Evolutionary conservation across 2,329 filamentous ascomycete species (phyloP).

Genomic region (Hypomyces rosellus): DNA sequence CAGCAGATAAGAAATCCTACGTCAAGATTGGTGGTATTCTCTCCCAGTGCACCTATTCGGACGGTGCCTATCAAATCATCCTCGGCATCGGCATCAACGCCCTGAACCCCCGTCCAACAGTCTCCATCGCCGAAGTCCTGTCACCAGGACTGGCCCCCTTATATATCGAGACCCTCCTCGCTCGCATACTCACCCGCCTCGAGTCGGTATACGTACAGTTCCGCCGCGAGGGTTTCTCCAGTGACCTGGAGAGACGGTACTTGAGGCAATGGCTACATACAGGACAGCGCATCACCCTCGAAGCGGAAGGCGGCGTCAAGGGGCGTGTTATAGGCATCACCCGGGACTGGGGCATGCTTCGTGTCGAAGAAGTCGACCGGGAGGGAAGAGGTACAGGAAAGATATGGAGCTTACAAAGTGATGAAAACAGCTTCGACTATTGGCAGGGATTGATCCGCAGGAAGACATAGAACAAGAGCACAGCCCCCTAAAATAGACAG

Average conservation of each 20-base stretch:
- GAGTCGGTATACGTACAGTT: constrained; percentile 74
- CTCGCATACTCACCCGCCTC: constrained; percentile 70
- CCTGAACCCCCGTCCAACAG: constrained; percentile 77
- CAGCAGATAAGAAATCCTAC: constrained; percentile 46
- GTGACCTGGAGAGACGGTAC: constrained; percentile 66
- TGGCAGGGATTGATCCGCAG: constrained; percentile 80
- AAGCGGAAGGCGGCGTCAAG: constrained; percentile 67
- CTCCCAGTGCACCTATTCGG: constrained; percentile 77
- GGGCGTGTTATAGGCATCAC: constrained; percentile 84
- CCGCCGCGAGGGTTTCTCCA: constrained; percentile 66
- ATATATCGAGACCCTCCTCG: constrained; percentile 72
- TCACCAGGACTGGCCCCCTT: constrained; percentile 48
- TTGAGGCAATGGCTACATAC: constrained; percentile 83
- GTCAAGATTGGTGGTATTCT: constrained; percentile 92
- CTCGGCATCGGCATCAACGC: constrained; percentile 84
- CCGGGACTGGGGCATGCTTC: constrained; percentile 80
- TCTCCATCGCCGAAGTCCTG: constrained; percentile 71
- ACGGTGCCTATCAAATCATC: constrained; percentile 74
- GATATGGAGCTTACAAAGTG: constrained; percentile 81
- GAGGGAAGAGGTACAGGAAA: constrained; percentile 69
- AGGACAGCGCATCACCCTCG: constrained; percentile 64
- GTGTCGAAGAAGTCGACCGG: constrained; percentile 73
- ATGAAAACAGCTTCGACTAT: constrained; percentile 98
- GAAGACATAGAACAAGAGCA: constrained; percentile 51
- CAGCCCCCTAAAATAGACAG: not conserved